Base-by-base conservation (phyloP, 2,329 filamentous ascomycete species). In the Aaosphaeria pasadenensis region DNA sequence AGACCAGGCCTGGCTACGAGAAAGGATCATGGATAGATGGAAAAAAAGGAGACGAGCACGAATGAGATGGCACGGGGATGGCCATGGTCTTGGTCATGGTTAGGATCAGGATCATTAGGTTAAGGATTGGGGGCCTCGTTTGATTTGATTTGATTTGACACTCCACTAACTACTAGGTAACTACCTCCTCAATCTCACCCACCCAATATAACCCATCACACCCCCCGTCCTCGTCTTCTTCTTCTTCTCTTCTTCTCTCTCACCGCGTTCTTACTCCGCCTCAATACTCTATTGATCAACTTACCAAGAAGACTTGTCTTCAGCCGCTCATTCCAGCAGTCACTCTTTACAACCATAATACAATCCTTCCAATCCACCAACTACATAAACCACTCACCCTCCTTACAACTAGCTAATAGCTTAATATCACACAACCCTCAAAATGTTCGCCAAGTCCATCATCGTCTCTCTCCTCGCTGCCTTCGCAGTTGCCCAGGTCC, bases 391-490 rank as follows among this genome's bases (percentile, higher is more conserved):
- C 7, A 9, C 33, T 36, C 33, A 36, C 33, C 33, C 7, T 24
- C 17, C 17, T 24, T 24, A 24, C 17, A 24, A 24, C 17, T 24
- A 47, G 53, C 38, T 67, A 66, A 69, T 66, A 55, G 49, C 46
- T 47, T 65, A 66, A 64, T 62, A 46, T 47, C 44, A 44, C 31
- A 48, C 50, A 43, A 45, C 38, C 30, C 40, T 50, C 58, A 70
- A 49, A 40, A 71, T 71, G 68, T 64, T 64, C 61, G 48, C 58
- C 58, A 56, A 63, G 51, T 53, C 53, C 52, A 65, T 77, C 49
- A 57, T 78, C 58, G 66, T 80, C 54, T 64, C 75, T 52, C 67
- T 83, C 58, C 75, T 80, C 56, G 69, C 79, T 57, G 76, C 76
- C 70, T 70, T 83, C 50, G 75, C 79, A 53, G 69, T 72, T 52